Evolutionary conservation across 1,284 basidiomycete genomes (phyloP).

Genomic region (Malassezia sympodialis): DNA sequence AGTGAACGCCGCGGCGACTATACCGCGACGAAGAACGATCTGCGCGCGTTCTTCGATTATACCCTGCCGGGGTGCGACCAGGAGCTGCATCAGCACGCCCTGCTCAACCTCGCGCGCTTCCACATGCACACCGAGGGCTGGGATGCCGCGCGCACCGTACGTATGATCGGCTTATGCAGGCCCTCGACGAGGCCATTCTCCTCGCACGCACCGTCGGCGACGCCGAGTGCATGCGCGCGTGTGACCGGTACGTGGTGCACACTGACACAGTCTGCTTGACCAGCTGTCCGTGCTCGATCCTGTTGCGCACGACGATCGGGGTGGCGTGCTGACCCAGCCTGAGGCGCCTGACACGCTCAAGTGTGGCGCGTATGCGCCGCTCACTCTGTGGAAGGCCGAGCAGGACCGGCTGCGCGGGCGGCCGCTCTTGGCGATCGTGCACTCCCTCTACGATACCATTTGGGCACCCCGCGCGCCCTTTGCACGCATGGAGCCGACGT

Average conservation of each 20-base stretch:
- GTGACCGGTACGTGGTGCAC: slow-evolving; percentile 5
- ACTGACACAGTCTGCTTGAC: slow-evolving; percentile 9
- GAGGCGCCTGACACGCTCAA: background rate
- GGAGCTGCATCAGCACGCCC: slow-evolving; percentile 17
- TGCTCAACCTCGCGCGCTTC: slow-evolving; percentile 16
- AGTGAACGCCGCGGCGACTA: slow-evolving; percentile 11
- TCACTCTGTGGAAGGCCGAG: slow-evolving; percentile 13
- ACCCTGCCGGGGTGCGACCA: slow-evolving; percentile 18
- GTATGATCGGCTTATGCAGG: background rate
- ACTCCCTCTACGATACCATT: slow-evolving; percentile 2
- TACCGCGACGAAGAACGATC: slow-evolving; percentile 1
- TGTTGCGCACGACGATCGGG: background rate
- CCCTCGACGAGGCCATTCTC: slow-evolving; percentile 15
- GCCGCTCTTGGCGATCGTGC: slow-evolving; percentile 9
- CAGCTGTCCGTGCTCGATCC: slow-evolving; percentile 9
- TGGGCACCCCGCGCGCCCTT: slow-evolving; percentile 7
- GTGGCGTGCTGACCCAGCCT: slow-evolving; percentile 5
- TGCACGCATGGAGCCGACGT: background rate
- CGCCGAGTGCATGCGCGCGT: slow-evolving; percentile 17
- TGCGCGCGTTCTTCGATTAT: slow-evolving; percentile 16
- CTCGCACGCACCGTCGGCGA: slow-evolving; percentile 16
- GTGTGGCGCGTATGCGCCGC: slow-evolving; percentile 11
- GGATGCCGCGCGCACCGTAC: slow-evolving; percentile 9
- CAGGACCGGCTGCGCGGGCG: slow-evolving; percentile 1
- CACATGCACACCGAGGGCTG: slow-evolving; percentile 4